Conservation (phyloP, 108 stramenopile species). For the Phaeodactylum tricornutum region DNA sequence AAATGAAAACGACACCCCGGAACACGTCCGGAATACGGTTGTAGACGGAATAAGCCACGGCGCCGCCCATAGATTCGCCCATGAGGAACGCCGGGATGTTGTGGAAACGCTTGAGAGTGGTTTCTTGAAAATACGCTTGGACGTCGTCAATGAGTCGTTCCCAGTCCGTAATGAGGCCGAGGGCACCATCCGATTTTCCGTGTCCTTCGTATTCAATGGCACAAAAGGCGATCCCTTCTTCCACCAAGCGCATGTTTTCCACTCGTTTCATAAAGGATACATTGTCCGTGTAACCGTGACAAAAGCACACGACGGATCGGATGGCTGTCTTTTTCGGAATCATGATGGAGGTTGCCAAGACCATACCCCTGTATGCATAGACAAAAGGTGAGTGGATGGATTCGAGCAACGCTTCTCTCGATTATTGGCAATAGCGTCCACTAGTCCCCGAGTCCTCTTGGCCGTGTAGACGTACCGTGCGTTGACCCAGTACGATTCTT, state of each 20-base stretch:
- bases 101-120: conserved; percentile 23
- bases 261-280: conserved; percentile 34
- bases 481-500: conserved; percentile 41
- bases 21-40: conserved; percentile 16
- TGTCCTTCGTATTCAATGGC: conserved; percentile 71
- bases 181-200: conserved; percentile 41
- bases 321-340: conserved; percentile 30
- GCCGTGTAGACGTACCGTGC: conserved; percentile 17
- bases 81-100: conserved; percentile 36
- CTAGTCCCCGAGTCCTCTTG: not conserved
- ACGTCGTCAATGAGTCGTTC: conserved; percentile 35
- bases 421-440: too few relatives aligned
- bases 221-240: conserved; percentile 43
- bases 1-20: conserved; percentile 44
- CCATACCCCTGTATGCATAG: conserved; percentile 31
- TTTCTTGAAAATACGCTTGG: conserved; percentile 28
- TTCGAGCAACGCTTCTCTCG: too few relatives aligned
- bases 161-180: conserved; percentile 35
- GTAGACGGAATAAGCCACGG: conserved; percentile 39
- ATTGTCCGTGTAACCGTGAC: conserved; percentile 66
- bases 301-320: conserved; percentile 44
- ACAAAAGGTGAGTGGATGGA: too few relatives aligned
- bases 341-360: conserved; percentile 38
- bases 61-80: conserved; percentile 72
- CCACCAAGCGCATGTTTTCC: conserved; percentile 30